Conservation (phyloP, 1,284 basidiomycete genomes). For the Butyriboletus appendiculatus region DNA sequence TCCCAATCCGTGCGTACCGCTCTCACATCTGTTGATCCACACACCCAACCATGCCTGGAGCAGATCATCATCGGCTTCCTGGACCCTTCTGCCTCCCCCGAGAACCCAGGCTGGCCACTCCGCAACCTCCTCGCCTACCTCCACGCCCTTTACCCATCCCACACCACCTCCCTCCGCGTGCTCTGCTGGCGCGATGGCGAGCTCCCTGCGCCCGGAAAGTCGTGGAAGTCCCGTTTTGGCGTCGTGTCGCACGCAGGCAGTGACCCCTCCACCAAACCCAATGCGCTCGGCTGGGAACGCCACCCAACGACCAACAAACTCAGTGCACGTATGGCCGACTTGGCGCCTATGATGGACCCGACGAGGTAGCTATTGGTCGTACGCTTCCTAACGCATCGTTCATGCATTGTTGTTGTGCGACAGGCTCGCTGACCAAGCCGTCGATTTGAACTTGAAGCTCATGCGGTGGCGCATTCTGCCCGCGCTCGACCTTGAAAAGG, state of each 20-base stretch:
- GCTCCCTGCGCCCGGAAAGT: constrained; percentile 36
- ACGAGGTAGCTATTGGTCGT: constrained; percentile 45
- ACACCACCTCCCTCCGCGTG: constrained; percentile 55
- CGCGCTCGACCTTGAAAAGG: constrained; percentile 83
- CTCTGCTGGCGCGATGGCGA: constrained; percentile 77
- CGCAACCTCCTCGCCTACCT: constrained; percentile 91
- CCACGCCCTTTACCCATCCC: constrained; percentile 52
- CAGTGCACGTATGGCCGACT: constrained; percentile 85
- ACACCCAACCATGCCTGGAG: background rate
- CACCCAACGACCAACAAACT: constrained; percentile 80
- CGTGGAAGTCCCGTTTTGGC: constrained; percentile 67
- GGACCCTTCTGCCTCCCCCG: constrained; percentile 81
- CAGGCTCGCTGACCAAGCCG: constrained; percentile 92
- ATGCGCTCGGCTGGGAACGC: constrained; percentile 94
- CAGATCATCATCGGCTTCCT: constrained; percentile 76
- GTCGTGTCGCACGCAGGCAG: constrained; percentile 39
- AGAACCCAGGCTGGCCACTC: constrained; percentile 92
- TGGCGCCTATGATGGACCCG: constrained; percentile 97
- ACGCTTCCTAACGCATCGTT: background rate
- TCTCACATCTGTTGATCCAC: background rate
- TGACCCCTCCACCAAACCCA: constrained; percentile 42
- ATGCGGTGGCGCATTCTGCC: constrained; percentile 99
- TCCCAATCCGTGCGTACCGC: constrained; percentile 39
- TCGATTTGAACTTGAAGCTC: constrained; percentile 95
- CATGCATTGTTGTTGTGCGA: background rate